Evolutionary conservation across 805 yeast species (phyloP), one percentile per base, ranked within the genome.

Genomic region (Candida maesae): DNA sequence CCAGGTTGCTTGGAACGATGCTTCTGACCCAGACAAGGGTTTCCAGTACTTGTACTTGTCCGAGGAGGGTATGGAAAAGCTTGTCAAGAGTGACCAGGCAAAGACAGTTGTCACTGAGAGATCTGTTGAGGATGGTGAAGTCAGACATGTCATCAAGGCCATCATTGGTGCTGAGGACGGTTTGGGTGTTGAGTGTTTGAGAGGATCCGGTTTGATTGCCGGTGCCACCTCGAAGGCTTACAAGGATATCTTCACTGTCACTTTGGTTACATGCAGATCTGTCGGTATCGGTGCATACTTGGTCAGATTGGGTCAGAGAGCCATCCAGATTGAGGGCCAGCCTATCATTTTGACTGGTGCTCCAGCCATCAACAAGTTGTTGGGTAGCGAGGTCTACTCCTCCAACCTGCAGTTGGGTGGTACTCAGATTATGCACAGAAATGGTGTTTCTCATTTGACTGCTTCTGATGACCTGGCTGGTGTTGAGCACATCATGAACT

Each of bases 201-300:
- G 82, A 68, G 99, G 99, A 29, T 91, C 98, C 41, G 99, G 98
- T 70, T 74, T 93, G 60, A 93, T 93, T 69, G 99, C 99, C 17
- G 99, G 99, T 67, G 96, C 95, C 21, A 93, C 99, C 35, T 86
- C 97, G 11, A 82, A 88, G 64, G 99, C 99, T 16, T 93, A 93
- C 78, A 85, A 86, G 64, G 99, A 93, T 61, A 93, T 93, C 49
- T 93, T 93, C 73, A 93, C 99, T 16, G 79, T 90, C 45, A 91
- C 99, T n/a, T 74, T 93, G 64, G 99, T 93, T 41, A 93, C 99
- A n/a, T 90, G 98, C 72, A 83, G 99, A 76, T 90, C 98, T 38
- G 99, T 93, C 58, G 99, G 99, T 82, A 93, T 93, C 65, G 99
- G 99, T 73, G 99, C 99, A 34, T 93, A 93, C 63, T 75, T 93